Conservation (phyloP, 2,329 filamentous ascomycete species). For the Neonectria neomacrospora region DNA sequence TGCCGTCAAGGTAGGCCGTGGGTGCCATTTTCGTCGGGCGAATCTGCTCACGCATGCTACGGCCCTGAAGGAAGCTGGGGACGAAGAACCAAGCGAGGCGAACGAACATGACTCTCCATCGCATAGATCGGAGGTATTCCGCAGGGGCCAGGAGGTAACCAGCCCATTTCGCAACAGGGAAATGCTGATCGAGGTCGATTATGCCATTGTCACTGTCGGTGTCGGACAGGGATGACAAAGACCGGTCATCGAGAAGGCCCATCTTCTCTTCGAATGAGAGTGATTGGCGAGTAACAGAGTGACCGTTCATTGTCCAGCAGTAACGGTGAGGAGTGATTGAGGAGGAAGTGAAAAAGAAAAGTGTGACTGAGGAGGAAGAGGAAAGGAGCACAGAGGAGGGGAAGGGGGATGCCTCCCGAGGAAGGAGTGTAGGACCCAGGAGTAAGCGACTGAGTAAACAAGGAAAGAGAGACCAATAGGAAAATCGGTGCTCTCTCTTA, state of each 20-base stretch:
- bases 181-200: conserved; percentile 52
- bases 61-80: conserved; percentile 64
- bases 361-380: conserved; percentile 11
- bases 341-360: conserved; percentile 13
- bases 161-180: conserved; percentile 48
- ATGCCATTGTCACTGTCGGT: conserved; percentile 55
- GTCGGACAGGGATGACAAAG: conserved; percentile 51
- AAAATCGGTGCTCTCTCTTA: conserved; percentile 5
- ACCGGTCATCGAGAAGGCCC: conserved; percentile 57
- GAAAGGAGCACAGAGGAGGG: conserved; percentile 24
- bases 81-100: conserved; percentile 58
- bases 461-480: conserved; percentile 12
- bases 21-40: conserved; percentile 58
- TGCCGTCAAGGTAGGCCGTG: conserved; percentile 68
- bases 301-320: conserved; percentile 52
- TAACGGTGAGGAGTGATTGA: conserved; percentile 26
- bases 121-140: conserved; percentile 46
- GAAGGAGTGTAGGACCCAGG: not conserved
- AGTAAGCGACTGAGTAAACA: conserved; percentile 11
- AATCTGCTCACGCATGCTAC: conserved; percentile 54
- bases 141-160: conserved; percentile 45
- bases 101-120: conserved; percentile 52
- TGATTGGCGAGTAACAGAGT: conserved; percentile 49
- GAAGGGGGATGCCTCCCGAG: conserved; percentile 4
- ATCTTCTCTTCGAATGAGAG: conserved; percentile 58